Percentiles rank a stretch among this genome's conserved stretches.
phyloP scores from a whole-genome alignment of 1,139 yeast genomes.

The Saccharomyces hybrid region DNA sequence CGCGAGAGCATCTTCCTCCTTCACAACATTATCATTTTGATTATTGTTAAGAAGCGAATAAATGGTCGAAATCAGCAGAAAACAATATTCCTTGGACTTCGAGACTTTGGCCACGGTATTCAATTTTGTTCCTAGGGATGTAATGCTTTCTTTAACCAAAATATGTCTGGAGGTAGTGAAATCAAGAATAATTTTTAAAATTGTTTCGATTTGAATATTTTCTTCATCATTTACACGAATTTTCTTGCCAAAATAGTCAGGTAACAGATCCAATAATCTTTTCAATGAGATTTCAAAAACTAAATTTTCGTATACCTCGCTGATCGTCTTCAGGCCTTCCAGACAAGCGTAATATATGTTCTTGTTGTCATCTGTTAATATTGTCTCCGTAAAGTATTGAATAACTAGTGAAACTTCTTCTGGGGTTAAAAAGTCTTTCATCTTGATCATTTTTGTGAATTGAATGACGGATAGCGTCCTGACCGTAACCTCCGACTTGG shows the following conservation, averaged over 20 bases:
- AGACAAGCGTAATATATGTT: conserved; percentile 37
- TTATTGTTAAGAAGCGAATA: too few relatives aligned
- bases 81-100: conserved; percentile 22
- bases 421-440: conserved; percentile 40
- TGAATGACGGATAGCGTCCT: conserved; percentile 59
- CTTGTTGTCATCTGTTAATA: conserved; percentile 40
- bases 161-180: conserved; percentile 31
- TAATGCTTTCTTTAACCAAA: conserved; percentile 26
- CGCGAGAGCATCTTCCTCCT: too few relatives aligned
- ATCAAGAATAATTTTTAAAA: conserved; percentile 39
- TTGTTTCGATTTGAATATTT: conserved; percentile 31
- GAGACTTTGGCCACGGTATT: conserved; percentile 11
- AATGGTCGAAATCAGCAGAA: conserved; percentile 23
- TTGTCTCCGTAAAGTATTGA: conserved; percentile 50
- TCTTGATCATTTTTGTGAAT: conserved; percentile 45
- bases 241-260: conserved; percentile 24
- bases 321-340: conserved; percentile 41
- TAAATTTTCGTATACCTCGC: conserved; percentile 35
- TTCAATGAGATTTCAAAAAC: conserved; percentile 59
- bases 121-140: conserved; percentile 12
- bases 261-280: conserved; percentile 45
- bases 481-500: conserved; percentile 53
- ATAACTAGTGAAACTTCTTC: conserved; percentile 58
- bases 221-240: conserved; percentile 21
- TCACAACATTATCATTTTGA: too few relatives aligned